phyloP scores from a whole-genome alignment of 2,329 filamentous ascomycete species.

The Calycina herbarum region DNA sequence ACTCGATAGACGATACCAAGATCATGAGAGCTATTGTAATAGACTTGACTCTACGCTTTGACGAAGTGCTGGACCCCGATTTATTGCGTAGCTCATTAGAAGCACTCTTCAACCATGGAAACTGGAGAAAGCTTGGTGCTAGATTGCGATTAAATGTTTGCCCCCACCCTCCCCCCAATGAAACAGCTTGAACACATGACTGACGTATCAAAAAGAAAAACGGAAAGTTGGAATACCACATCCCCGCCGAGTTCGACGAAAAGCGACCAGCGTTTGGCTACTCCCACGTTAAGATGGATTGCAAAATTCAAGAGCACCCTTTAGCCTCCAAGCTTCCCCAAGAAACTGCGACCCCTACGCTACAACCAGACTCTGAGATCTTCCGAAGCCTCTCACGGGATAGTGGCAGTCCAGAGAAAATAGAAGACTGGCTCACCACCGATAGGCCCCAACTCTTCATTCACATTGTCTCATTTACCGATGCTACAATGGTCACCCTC shows the following conservation, averaged over 20 bases:
- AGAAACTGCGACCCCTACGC: conserved; percentile 33
- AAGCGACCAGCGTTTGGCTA: conserved; percentile 45
- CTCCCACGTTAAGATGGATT: conserved; percentile 40
- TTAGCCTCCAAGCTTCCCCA: conserved; percentile 42
- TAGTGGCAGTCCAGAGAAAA: conserved; percentile 32
- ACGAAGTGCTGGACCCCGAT: conserved; percentile 45
- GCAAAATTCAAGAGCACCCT: conserved; percentile 44
- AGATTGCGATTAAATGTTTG: conserved; percentile 44
- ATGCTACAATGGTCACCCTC: conserved; percentile 51
- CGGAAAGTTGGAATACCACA: conserved; percentile 44
- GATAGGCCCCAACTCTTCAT: conserved; percentile 49
- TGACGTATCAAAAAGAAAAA: conserved; percentile 20
- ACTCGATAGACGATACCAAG: conserved; percentile 3
- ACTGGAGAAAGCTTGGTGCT: conserved; percentile 49
- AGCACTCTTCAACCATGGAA: conserved; percentile 42
- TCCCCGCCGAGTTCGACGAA: conserved; percentile 40
- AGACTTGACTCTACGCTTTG: conserved; percentile 38
- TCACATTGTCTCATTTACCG: conserved; percentile 49
- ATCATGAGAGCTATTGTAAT: neutral
- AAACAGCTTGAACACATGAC: neutral
- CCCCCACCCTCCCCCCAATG: neutral
- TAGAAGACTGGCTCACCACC: conserved; percentile 43
- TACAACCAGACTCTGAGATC: conserved; percentile 34
- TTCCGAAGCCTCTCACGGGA: conserved; percentile 34
- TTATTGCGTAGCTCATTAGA: conserved; percentile 41